These are phyloP conservation scores for Pythium grandisporangium DNA, from an alignment of 352 stramenopile species.

Conservation along the genomic window DNA sequence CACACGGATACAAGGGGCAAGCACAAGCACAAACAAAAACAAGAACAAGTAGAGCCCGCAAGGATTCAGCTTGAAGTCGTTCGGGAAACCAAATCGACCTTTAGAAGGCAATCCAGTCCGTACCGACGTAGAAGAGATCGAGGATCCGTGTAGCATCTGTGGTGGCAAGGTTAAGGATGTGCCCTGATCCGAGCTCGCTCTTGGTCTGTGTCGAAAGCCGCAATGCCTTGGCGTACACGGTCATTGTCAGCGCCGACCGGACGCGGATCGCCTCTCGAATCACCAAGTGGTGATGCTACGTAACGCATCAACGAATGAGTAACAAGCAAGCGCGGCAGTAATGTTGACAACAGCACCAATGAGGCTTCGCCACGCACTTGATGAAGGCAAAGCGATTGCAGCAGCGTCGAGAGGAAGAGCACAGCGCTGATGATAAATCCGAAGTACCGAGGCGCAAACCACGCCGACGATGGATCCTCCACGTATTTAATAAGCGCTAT, in stretches of 20 bases:
- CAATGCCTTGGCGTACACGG: slow-evolving; percentile 54
- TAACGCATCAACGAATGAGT: neutral
- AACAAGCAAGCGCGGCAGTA: neutral
- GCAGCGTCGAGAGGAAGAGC: slow-evolving; percentile 31
- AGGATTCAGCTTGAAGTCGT: too few relatives aligned
- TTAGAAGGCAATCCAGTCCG: too few relatives aligned
- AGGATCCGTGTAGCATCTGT: slow-evolving; percentile 90
- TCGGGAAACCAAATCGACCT: too few relatives aligned
- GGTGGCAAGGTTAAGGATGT: slow-evolving; percentile 93
- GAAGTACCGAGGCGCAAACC: slow-evolving; percentile 34
- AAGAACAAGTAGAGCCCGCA: too few relatives aligned
- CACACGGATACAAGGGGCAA: too few relatives aligned
- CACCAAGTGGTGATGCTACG: slow-evolving; percentile 43
- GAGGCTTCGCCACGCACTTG: slow-evolving; percentile 12
- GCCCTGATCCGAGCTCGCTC: slow-evolving; percentile 43
- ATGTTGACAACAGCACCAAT: neutral
- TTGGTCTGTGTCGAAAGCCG: slow-evolving; percentile 48
- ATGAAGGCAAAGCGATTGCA: slow-evolving; percentile 55
- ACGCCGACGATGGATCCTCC: slow-evolving; percentile 29
- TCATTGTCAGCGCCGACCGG: slow-evolving; percentile 50
- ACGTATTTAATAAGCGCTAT: slow-evolving; percentile 55
- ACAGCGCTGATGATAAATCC: slow-evolving; percentile 40
- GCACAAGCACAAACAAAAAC: neutral
- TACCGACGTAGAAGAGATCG: slow-evolving; percentile 53
- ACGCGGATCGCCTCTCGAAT: slow-evolving; percentile 58